Evolutionary conservation across 129 eudicot genomes (phyloP).

Genomic region (Helichrysum umbraculigerum): DNA sequence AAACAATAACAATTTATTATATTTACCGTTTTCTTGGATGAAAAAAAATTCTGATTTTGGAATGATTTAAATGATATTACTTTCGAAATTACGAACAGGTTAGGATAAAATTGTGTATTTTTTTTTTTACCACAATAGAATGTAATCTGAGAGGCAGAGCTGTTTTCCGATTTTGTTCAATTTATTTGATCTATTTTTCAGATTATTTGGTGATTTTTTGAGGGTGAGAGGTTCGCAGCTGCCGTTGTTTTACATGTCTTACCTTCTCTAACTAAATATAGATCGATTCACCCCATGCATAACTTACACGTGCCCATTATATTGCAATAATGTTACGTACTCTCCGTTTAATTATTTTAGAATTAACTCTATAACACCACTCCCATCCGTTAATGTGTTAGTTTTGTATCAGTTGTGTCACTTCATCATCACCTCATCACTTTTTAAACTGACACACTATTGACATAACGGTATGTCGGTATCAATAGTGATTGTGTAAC

Average conservation of each 20-base stretch:
- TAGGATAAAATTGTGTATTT: neutral
- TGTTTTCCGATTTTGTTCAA: constrained; percentile 1
- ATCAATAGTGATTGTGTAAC: too few relatives aligned
- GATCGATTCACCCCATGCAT: constrained; percentile 27
- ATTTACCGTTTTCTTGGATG: constrained; percentile 19
- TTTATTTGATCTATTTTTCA: constrained; percentile 24
- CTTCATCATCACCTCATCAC: too few relatives aligned
- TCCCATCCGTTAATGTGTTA: too few relatives aligned
- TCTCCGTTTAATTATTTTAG: too few relatives aligned
- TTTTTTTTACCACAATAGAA: neutral
- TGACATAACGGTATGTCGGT: too few relatives aligned
- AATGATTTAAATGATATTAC: neutral
- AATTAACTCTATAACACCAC: too few relatives aligned
- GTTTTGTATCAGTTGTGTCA: too few relatives aligned
- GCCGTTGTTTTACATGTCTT: constrained; percentile 20
- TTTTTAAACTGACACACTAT: too few relatives aligned
- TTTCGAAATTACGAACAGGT: neutral
- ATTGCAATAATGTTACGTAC: neutral
- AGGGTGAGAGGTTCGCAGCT: constrained; percentile 21
- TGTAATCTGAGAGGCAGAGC: constrained; percentile 31
- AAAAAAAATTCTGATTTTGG: neutral
- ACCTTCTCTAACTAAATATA: neutral
- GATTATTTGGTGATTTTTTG: constrained; percentile 16
- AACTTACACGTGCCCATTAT: neutral
- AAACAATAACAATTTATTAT: neutral